A percentile compares a stretch with the other conserved stretches of the same genome.
Conservation (phyloP, 1,139 yeast genomes). For the Groenewaldozyma auringiensis region DNA sequence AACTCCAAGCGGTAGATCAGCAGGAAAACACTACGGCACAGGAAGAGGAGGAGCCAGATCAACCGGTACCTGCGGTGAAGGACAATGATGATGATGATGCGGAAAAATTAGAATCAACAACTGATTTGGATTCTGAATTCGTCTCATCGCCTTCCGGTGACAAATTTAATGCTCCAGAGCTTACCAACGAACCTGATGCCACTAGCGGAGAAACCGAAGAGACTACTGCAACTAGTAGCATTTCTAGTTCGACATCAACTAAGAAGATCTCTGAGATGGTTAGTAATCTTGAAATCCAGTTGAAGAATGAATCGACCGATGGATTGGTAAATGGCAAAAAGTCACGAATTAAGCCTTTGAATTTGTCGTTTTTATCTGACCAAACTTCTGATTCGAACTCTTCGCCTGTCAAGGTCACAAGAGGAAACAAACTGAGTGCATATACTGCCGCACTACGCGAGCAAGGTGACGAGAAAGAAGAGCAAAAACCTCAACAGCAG, state of each 20-base stretch:
- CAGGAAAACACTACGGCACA: not conserved
- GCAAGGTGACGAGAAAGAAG: not conserved
- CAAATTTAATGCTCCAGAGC: not conserved
- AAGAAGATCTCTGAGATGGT: conserved; percentile 20
- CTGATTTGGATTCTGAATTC: conserved; percentile 3
- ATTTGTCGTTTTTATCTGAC: not conserved
- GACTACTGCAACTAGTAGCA: too few relatives aligned
- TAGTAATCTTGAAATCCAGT: conserved; percentile 20
- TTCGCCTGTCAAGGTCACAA: not conserved
- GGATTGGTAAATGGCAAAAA: conserved; percentile 1
- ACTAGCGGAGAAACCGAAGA: not conserved
- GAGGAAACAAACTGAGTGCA: conserved; percentile 2
- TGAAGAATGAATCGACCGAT: conserved; percentile 7
- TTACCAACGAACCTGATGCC: not conserved
- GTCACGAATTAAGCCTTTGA: not conserved
- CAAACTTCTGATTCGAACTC: not conserved
- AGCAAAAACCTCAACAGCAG: not conserved
- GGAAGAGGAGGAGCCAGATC: not conserved
- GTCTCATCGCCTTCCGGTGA: not conserved
- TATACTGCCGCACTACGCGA: conserved; percentile 1
- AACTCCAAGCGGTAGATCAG: not conserved
- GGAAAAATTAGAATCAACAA: not conserved
- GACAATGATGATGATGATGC: too few relatives aligned
- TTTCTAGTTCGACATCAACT: too few relatives aligned
- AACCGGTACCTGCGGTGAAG: too few relatives aligned